A percentile compares a stretch with the other conserved stretches of the same genome.
These are phyloP conservation scores for Dacryopinax primogenitus DNA, from an alignment of 768 basidiomycete genomes.

Conservation along the genomic window DNA sequence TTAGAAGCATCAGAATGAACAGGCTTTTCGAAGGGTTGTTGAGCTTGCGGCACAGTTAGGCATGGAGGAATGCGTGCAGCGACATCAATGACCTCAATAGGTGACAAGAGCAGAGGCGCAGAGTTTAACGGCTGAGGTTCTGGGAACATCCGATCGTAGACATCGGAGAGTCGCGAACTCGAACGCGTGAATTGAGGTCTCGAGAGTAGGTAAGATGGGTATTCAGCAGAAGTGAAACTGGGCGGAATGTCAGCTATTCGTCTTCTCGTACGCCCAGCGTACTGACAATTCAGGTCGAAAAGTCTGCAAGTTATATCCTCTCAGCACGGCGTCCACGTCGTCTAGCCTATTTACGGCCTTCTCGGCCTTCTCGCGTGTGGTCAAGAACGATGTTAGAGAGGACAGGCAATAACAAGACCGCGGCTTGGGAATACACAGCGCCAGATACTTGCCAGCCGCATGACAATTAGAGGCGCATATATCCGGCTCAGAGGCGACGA, in stretches of 20 bases:
- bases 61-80: not conserved
- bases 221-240: not conserved
- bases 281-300: not conserved
- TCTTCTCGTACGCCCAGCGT: not conserved
- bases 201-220: not conserved
- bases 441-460: not conserved
- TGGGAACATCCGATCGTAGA: slow-evolving; percentile 2
- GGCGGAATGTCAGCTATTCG: not conserved
- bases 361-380: too few species aligned
- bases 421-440: not conserved
- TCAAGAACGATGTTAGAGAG: not conserved
- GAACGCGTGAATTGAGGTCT: not conserved
- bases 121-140: not conserved
- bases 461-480: not conserved
- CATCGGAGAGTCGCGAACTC: not conserved
- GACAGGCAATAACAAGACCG: not conserved
- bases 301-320: too few species aligned
- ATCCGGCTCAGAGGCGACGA: not conserved
- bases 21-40: not conserved
- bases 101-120: not conserved
- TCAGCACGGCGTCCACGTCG: too few species aligned
- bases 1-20: not conserved
- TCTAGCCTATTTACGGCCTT: too few species aligned
- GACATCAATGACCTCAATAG: not conserved
- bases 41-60: not conserved